Base-by-base conservation (phyloP, 805 yeast genomes). In the Starmerella stigmatis region DNA sequence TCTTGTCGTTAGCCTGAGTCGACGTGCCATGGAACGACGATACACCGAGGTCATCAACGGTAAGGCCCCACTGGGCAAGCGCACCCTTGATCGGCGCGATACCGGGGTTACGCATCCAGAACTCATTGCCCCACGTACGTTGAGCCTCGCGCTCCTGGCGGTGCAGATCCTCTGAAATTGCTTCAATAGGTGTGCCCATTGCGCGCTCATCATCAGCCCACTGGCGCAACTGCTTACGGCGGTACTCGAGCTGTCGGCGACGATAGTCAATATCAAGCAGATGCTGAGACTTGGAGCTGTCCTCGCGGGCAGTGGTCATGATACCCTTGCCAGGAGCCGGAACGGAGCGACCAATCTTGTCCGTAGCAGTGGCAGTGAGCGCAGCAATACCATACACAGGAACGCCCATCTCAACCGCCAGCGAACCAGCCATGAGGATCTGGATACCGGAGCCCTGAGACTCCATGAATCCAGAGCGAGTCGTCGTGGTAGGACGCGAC, bases 281-380 rank as follows among this genome's bases (percentile, higher is more conserved):
- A 43, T 52, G 55, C 45, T 52, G 54, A 68, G 84, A 70, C 50
- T 89, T 81, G 47, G 92, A 70, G 57, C 81, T 77, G 73, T 76
- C 81, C 71, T 94, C 98, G 62, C 94, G 81, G 48, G 98, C 98
- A 62, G 95, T 86, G 50, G 98, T 92, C 73, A 92, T 75, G 56
- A 92, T 83, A 81, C 99, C 99, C 72, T 89, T 86, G 66, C 99
- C 99, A 69, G 99, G 99, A 63, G 98, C 98, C 55, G 99, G 99
- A 56, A 92, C 89, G 41, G 97, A 88, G 71, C 96, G 82, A 64
- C 97, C 96, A 65, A 89, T 89, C 79, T 88, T 94, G 68, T 92
- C 99, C 50, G 94, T 77, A 43, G 98, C 98, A 60, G 97, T 94
- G 46, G 96, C 89, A 47, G 96, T 75, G 75, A 88, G 70, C 45